Evolutionary conservation across 768 basidiomycete species (phyloP).

Genomic region (Favolaschia claudopus): DNA sequence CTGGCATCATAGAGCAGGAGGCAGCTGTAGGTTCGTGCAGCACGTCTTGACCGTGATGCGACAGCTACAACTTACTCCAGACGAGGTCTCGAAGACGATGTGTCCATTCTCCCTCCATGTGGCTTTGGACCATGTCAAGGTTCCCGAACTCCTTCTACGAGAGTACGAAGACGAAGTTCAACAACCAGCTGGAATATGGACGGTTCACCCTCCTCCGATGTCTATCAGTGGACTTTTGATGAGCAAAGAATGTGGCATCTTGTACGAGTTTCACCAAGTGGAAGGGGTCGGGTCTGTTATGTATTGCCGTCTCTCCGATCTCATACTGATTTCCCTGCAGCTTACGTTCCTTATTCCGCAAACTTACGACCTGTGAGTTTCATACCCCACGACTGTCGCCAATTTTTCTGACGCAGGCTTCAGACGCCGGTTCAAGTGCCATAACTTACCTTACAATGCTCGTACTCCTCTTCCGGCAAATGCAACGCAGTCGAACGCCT

Average conservation of each 20-base stretch:
- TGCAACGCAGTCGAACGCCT: constrained; percentile 77
- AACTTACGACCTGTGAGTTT: constrained; percentile 69
- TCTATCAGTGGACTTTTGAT: constrained; percentile 70
- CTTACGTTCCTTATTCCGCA: constrained; percentile 73
- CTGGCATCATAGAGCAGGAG: constrained; percentile 69
- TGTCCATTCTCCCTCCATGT: constrained; percentile 75
- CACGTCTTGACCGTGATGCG: background rate
- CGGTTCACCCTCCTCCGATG: constrained; percentile 62
- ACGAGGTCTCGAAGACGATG: constrained; percentile 54
- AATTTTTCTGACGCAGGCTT: constrained; percentile 10
- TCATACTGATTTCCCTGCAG: constrained; percentile 35
- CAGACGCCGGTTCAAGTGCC: constrained; percentile 79
- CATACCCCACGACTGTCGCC: background rate
- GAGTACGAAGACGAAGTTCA: constrained; percentile 80
- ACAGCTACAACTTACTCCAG: constrained; percentile 37
- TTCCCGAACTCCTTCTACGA: constrained; percentile 64
- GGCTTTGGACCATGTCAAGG: constrained; percentile 62
- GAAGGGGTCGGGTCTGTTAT: constrained; percentile 70
- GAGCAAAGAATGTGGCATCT: constrained; percentile 82
- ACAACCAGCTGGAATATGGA: constrained; percentile 75
- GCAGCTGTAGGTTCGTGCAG: constrained; percentile 36
- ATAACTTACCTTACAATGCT: constrained; percentile 74
- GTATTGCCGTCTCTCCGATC: background rate
- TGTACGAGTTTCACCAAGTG: constrained; percentile 70
- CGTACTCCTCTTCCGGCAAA: constrained; percentile 75